These are phyloP conservation scores for Sequoiadendron giganteum DNA, from an alignment of 75 land plant species.

Conservation along the genomic window DNA sequence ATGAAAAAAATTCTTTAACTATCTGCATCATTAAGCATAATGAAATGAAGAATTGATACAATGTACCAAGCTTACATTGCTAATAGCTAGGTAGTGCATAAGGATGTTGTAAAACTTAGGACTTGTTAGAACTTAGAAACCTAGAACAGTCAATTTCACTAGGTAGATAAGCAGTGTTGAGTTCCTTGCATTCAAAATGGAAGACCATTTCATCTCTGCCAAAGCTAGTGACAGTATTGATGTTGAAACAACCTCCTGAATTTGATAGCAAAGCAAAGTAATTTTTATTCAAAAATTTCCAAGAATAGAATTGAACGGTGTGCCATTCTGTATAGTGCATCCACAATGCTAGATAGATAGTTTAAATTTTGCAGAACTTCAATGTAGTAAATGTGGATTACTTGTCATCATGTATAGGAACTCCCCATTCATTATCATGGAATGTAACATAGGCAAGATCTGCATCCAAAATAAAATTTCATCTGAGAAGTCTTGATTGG, in stretches of 20 bases:
- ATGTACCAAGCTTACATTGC: neutral
- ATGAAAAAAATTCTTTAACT: conserved; percentile 60
- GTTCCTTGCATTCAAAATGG: conserved; percentile 62
- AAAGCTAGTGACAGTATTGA: conserved; percentile 64
- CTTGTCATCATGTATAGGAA: conserved; percentile 90
- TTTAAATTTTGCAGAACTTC: neutral
- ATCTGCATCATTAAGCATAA: conserved; percentile 33
- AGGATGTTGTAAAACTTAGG: neutral
- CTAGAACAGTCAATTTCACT: neutral
- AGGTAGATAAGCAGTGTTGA: neutral
- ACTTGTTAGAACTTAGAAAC: neutral
- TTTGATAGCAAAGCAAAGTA: neutral
- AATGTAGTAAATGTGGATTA: conserved; percentile 24
- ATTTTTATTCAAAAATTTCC: neutral
- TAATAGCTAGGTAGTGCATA: neutral
- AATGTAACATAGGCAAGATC: conserved; percentile 68
- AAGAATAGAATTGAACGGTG: neutral
- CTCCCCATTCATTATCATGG: conserved; percentile 94
- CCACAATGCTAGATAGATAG: no score
- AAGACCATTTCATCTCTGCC: conserved; percentile 79
- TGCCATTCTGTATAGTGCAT: no score
- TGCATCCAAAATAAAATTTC: conserved; percentile 8
- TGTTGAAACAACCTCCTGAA: conserved; percentile 85
- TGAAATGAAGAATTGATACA: neutral
- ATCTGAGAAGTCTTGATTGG: neutral